Conservation (phyloP, 176 grass and related monocot species). For the Cenchrus americanus region DNA sequence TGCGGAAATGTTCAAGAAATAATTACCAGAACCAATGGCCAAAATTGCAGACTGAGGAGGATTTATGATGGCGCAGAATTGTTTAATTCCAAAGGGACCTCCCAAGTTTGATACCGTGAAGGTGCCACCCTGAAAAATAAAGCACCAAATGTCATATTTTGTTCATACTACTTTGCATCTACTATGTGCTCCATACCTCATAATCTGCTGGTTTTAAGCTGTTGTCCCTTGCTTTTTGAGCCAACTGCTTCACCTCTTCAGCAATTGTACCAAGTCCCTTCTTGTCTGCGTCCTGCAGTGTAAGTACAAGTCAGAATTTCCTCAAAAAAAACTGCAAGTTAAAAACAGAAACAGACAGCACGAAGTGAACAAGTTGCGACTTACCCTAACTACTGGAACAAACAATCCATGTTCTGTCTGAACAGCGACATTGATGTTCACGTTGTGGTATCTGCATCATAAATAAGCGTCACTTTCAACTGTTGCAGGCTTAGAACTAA, state of each 20-base stretch:
- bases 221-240: slow-evolving; percentile 88
- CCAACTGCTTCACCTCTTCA: slow-evolving; percentile 88
- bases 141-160: slow-evolving; percentile 22
- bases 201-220: slow-evolving; percentile 91
- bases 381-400: slow-evolving; percentile 89
- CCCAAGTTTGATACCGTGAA: slow-evolving; percentile 93
- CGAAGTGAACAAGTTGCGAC: not conserved
- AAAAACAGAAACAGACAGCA: not conserved
- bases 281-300: slow-evolving; percentile 88
- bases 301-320: slow-evolving; percentile 10
- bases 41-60: slow-evolving; percentile 94
- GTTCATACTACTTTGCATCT: slow-evolving; percentile 3
- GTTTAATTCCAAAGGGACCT: slow-evolving; percentile 93
- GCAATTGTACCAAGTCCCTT: slow-evolving; percentile 88
- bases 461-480: slow-evolving; percentile 28
- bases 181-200: slow-evolving; percentile 51
- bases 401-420: slow-evolving; percentile 97
- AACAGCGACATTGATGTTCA: slow-evolving; percentile 96
- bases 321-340: not conserved
- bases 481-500: not conserved
- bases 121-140: slow-evolving; percentile 81
- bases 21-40: slow-evolving; percentile 91
- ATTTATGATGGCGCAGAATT: slow-evolving; percentile 97
- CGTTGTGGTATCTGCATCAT: slow-evolving; percentile 75
- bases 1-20: not conserved